Percentiles rank a stretch among this genome's conserved stretches.
Conservation (phyloP, 345 rosid species). For the Boechera divaricarpa region DNA sequence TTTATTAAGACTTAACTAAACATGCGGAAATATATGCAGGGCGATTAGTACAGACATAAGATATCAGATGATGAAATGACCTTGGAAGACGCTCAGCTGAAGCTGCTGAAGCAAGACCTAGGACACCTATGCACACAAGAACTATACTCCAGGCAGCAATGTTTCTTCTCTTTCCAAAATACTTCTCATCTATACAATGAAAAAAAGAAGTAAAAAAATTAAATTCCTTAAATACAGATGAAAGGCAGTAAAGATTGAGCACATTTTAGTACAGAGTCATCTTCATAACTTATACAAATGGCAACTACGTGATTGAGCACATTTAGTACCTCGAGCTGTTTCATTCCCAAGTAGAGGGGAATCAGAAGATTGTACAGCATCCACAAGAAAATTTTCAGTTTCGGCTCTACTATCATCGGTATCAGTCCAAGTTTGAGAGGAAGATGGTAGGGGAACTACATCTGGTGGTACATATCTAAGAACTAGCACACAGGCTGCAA, state of each 20-base stretch:
- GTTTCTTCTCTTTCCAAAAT: slow-evolving; percentile 54
- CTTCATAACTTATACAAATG: neutral
- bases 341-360: slow-evolving; percentile 49
- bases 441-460: slow-evolving; percentile 55
- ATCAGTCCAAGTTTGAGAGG: slow-evolving; percentile 47
- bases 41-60: neutral
- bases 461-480: slow-evolving; percentile 74
- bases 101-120: slow-evolving; percentile 63
- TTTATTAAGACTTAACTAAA: neutral
- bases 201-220: neutral
- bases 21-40: neutral
- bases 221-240: neutral
- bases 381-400: slow-evolving; percentile 36
- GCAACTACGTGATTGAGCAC: slow-evolving; percentile 14
- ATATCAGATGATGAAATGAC: slow-evolving; percentile 41
- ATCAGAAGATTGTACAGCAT: slow-evolving; percentile 43
- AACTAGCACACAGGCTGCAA: slow-evolving; percentile 64
- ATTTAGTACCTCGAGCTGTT: slow-evolving; percentile 51
- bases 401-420: slow-evolving; percentile 39
- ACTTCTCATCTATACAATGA: slow-evolving; percentile 46
- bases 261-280: slow-evolving; percentile 38
- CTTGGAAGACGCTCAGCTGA: slow-evolving; percentile 59
- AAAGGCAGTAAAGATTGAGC: slow-evolving; percentile 13
- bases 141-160: slow-evolving; percentile 68
- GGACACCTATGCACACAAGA: slow-evolving; percentile 56